Base-by-base conservation (phyloP, 148 eudicot genomes). In the Cornus controversa region DNA sequence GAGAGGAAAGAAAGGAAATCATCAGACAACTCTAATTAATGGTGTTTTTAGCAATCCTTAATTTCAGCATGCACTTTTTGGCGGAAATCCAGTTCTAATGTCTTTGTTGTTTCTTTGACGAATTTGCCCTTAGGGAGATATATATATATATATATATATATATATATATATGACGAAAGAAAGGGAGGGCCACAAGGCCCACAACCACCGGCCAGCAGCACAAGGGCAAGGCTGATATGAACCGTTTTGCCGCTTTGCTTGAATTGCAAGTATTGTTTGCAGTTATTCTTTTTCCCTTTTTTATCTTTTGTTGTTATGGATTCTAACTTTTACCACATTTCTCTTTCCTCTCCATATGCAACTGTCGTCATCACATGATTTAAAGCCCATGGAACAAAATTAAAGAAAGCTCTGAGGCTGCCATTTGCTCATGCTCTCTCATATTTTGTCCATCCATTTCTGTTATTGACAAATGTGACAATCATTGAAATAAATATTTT, bases 201-300 rank as follows among this genome's bases (percentile, higher is more conserved):
- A n/a, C n/a, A n/a, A n/a, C n/a, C n/a, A n/a, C n/a, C n/a, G n/a
- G n/a, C n/a, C n/a, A n/a, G n/a, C n/a, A n/a, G n/a, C 72, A 75
- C 77, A 64, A 28, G 69, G 45, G 18, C 60, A 50, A 50, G 57
- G 20, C 20, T 53, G 64, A 78, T 60, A 78, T 71, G 73, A 79
- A 79, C 73, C 26, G 68, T 67, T 81, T 76, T 77, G 73, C 73
- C 77, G 31, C 80, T 77, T 81, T 72, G 84, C 84, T 81, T 81
- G 80, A 72, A 72, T 45, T 31, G 76, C 73, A 76, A 77, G 84
- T 71, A 31, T 3, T 31, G 34, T 31, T 31, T 0, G 34, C 34
- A 72, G 80, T 72, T 58, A 37, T 73, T 18, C n/a, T 8, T 6
- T 24, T n/a, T n/a, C n/a, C n/a, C n/a, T n/a, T 64, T 64, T 64